Base-by-base conservation (phyloP, 2,329 filamentous ascomycete genomes). In the Microascus cirrosus region DNA sequence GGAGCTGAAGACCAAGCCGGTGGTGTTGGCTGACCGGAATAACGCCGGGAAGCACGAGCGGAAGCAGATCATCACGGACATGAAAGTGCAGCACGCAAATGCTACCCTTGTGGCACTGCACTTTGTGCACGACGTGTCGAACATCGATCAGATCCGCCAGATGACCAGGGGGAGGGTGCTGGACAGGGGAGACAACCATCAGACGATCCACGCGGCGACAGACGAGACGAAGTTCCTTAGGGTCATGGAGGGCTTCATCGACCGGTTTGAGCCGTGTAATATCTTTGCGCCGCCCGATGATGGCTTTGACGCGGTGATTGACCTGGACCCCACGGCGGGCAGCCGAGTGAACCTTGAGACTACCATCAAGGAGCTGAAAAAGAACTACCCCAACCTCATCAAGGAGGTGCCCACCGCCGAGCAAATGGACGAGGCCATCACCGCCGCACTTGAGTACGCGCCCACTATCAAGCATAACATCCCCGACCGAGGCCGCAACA, bases 181-280 rank as follows among this genome's bases (percentile, higher is more conserved):
- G 22, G 80, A 83, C 6, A 87, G 94, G 24, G 94, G 94, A 15
- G 91, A 99, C 70, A 97, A 97, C 66, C 94, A 99, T 70, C 94
- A 99, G 73, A 99, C 94, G 0, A 97, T 99, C 60, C 91, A 94
- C 66, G 92, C 93, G 12, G 87, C 83, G 53, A 87, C 89, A 58
- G 82, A 87, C 52, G 72, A 77, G 53, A 74, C 79, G 20, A 93
- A 96, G 69, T 89, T 94, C 58, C 77, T 94, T 53, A 82, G 83
- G 5, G 95, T 99, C 64, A 97, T 99, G 94, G 89, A 96, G 64
- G 90, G 90, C 2, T 99, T 99, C 72, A 78, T 99, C 63, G 71
- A 82, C 13, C 84, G 94, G 39, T 97, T 96, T 68, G 88, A 99
- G 73, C 82, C 86, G 22, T 78, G 91, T 59, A 81, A 92, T 62